Evolutionary conservation across 495 filamentous ascomycete species (phyloP).

Genomic region (Hapsidospora chrysogenum): DNA sequence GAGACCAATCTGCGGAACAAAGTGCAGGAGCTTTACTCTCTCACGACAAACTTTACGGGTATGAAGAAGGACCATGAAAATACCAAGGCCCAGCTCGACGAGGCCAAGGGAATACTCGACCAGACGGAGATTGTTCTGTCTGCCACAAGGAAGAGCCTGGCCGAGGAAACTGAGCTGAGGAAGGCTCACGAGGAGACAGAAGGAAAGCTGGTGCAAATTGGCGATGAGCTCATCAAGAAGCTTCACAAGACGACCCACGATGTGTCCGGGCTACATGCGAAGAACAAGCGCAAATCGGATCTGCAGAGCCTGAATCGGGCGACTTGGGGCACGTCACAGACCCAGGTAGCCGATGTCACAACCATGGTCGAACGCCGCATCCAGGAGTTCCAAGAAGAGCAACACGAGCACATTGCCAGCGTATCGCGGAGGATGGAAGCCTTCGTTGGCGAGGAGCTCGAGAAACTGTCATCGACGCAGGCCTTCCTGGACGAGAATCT

Average conservation of each 20-base stretch:
- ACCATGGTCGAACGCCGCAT: conserved; percentile 56
- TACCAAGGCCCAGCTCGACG: conserved; percentile 50
- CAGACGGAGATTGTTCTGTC: conserved; percentile 73
- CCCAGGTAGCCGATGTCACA: conserved; percentile 57
- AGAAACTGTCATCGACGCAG: conserved; percentile 47
- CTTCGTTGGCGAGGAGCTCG: conserved; percentile 58
- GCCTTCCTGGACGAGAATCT: conserved; percentile 51
- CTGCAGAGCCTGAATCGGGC: conserved; percentile 65
- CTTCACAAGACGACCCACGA: conserved; percentile 62
- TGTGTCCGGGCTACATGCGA: conserved; percentile 63
- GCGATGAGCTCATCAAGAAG: conserved; percentile 56
- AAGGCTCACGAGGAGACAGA: conserved; percentile 82
- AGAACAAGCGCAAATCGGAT: conserved; percentile 65
- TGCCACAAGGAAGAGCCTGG: conserved; percentile 54
- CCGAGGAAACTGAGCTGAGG: conserved; percentile 63
- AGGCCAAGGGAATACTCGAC: conserved; percentile 63
- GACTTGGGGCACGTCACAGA: conserved; percentile 61
- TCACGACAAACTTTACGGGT: conserved; percentile 69
- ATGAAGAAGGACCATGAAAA: conserved; percentile 76
- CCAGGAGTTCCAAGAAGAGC: conserved; percentile 47
- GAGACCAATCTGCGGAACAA: conserved; percentile 81
- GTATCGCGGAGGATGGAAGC: conserved; percentile 52
- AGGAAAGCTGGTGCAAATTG: conserved; percentile 49
- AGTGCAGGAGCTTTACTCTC: conserved; percentile 70
- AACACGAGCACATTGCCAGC: conserved; percentile 46